These are phyloP conservation scores for Podospora fimiseda DNA, from an alignment of 495 filamentous ascomycete genomes.

Conservation along the genomic window DNA sequence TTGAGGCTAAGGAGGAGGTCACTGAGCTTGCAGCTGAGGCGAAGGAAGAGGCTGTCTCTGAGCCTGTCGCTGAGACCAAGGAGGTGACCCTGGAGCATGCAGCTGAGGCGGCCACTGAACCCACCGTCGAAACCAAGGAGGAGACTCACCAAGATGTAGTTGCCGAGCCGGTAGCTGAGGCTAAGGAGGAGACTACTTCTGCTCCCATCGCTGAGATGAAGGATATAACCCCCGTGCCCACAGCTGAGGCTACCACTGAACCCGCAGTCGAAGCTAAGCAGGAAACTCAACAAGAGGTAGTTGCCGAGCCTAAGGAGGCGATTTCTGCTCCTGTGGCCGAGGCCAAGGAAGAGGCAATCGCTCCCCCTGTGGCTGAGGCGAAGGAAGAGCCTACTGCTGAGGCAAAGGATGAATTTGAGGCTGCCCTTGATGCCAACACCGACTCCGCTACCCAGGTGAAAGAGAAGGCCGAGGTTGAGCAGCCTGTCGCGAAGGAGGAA, in stretches of 20 bases:
- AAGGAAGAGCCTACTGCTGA: conserved; percentile 1
- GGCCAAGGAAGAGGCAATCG: neutral
- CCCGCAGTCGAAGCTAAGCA: neutral
- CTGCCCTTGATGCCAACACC: neutral
- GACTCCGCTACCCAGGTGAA: neutral
- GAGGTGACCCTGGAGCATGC: neutral
- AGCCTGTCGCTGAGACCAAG: conserved; percentile 6
- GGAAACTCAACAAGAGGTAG: neutral
- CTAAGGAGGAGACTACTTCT: conserved; percentile 1
- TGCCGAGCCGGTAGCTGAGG: conserved; percentile 1
- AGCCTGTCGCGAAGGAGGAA: too few species aligned
- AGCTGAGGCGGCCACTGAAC: neutral
- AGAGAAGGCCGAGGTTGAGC: neutral
- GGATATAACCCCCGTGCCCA: neutral
- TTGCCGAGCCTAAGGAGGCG: neutral
- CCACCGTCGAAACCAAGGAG: too few species aligned
- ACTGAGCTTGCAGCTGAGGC: conserved; percentile 1
- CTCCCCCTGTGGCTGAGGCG: neutral
- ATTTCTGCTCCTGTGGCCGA: too few species aligned
- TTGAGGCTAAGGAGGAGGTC: conserved; percentile 8
- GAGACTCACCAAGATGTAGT: too few species aligned
- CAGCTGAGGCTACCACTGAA: neutral
- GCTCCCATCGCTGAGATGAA: neutral
- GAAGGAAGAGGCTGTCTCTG: conserved; percentile 10
- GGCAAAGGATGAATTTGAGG: conserved; percentile 4